Base-by-base conservation (phyloP, 768 basidiomycete species). In the Amanita exitialis region DNA sequence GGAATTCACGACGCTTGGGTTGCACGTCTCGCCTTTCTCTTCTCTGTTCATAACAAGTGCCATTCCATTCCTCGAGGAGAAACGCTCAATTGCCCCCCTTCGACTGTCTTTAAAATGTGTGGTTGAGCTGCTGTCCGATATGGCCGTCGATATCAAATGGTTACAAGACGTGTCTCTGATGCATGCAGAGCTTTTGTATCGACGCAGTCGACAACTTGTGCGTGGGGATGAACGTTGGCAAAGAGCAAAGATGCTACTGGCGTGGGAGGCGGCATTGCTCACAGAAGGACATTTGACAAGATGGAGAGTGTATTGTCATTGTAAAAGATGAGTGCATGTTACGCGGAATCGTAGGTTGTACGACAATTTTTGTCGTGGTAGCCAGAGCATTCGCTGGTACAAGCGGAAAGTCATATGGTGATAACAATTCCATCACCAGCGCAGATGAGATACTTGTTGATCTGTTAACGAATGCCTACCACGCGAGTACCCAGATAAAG, bases 1-100 rank as follows among this genome's bases (percentile, higher is more conserved):
- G 4, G 50, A 51, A 27, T 51, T 51, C 25, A 43, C 50, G n/a
- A 51, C 50, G 27, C 15, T 51, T 10, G 50, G 42, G 10, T 8
- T 20, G 23, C 42, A 44, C 10, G 50, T 51, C 21, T 38, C 42
- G 12, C n/a, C 34, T 44, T 16, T 36, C 20, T 51, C 42, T 35
- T 23, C 43, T 18, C 18, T 35, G 25, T 44, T 25, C 27, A 3
- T 51, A 1, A 25, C 16, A 2, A 44, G 50, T 34, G 25, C 39
- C 27, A 20, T 51, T 18, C 50, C 50, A 3, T 44, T 35, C 32
- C 42, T 51, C 16, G 50, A 44, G 21, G n/a, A 36, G 16, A 51
- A 51, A 6, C 50, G 43, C 7, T 5, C 42, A 2, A 23, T 34
- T 1, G 25, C 50, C 3, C 50, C 50, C 0, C 30, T 51, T 28